These are phyloP conservation scores for Mycena kentingensis DNA, from an alignment of 768 basidiomycete genomes.

Conservation along the genomic window DNA sequence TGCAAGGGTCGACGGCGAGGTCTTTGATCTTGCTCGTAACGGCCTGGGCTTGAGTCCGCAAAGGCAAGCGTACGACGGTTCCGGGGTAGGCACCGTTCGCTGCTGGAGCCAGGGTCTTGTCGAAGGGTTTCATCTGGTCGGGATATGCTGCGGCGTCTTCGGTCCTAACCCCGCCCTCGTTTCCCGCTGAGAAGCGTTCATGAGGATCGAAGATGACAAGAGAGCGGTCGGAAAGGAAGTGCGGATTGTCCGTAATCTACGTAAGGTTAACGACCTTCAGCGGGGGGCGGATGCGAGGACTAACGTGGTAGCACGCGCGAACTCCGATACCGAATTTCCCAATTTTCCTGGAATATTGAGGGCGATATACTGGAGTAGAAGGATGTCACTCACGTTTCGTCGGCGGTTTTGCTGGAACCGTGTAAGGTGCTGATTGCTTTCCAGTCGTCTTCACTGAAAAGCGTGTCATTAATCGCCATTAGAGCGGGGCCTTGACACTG, in stretches of 20 bases:
- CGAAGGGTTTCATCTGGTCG: conserved; percentile 30
- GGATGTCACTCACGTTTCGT: conserved; percentile 25
- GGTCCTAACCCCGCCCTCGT: conserved; percentile 23
- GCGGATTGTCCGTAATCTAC: conserved; percentile 35
- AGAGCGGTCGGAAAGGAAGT: conserved; percentile 29
- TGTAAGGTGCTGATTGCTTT: conserved; percentile 29
- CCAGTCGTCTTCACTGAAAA: conserved; percentile 32
- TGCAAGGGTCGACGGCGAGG: conserved; percentile 9
- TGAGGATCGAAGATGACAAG: conserved; percentile 36
- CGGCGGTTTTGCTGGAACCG: conserved; percentile 30
- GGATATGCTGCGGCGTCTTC: conserved; percentile 7
- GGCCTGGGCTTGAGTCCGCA: conserved; percentile 26
- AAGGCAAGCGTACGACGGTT: conserved; percentile 33
- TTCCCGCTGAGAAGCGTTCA: conserved; percentile 11
- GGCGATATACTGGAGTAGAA: not conserved
- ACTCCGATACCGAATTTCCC: conserved; percentile 37
- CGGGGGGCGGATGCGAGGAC: conserved; percentile 1
- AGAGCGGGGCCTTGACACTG: conserved; percentile 33
- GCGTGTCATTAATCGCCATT: conserved; percentile 31
- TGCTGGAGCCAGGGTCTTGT: conserved; percentile 3
- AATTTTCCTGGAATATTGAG: conserved; percentile 24
- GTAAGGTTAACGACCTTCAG: not conserved
- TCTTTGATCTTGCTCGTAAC: conserved; percentile 14
- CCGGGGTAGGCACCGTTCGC: conserved; percentile 9
- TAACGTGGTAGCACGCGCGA: conserved; percentile 34